phyloP scores from a whole-genome alignment of 2,329 filamentous ascomycete species.

The Apiospora malaysiana region DNA sequence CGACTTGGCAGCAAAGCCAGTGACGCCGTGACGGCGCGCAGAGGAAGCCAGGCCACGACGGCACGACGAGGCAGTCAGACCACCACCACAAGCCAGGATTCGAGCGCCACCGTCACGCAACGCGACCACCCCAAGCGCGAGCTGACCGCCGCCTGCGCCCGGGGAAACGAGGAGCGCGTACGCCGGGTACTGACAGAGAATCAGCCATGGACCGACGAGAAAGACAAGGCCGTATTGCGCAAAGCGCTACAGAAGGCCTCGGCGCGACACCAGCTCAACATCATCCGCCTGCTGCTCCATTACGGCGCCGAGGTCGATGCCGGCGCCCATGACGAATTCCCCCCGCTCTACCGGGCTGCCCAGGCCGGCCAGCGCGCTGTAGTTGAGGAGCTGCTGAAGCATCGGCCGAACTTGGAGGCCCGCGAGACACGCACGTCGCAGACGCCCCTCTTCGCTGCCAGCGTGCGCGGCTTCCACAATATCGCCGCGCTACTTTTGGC shows the following conservation, averaged over 20 bases:
- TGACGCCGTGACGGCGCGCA: constrained; percentile 21
- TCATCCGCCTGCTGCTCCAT: constrained; percentile 45
- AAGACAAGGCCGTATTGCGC: constrained; percentile 44
- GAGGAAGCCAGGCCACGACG: constrained; percentile 27
- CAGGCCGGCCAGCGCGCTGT: constrained; percentile 44
- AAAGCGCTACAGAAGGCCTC: constrained; percentile 46
- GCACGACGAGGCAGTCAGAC: constrained; percentile 40
- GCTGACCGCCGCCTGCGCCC: constrained; percentile 44
- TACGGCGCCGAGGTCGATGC: constrained; percentile 45
- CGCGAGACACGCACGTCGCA: constrained; percentile 38
- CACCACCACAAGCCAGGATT: constrained; percentile 35
- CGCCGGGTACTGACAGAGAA: constrained; percentile 44
- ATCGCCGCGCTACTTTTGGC: constrained; percentile 41
- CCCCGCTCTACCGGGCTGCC: constrained; percentile 46
- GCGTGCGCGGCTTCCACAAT: constrained; percentile 41
- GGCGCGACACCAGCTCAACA: constrained; percentile 41
- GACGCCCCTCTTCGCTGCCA: constrained; percentile 45
- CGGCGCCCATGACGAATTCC: constrained; percentile 41
- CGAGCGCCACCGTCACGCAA: constrained; percentile 30
- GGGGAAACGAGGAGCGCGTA: constrained; percentile 45
- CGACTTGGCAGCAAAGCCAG: constrained; percentile 25
- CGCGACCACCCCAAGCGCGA: constrained; percentile 44
- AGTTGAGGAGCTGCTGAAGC: constrained; percentile 41
- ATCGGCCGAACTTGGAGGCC: constrained; percentile 42
- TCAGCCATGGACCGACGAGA: constrained; percentile 39